Conservation (phyloP, 176 grass and related monocot species). For the Avena eriantha region DNA sequence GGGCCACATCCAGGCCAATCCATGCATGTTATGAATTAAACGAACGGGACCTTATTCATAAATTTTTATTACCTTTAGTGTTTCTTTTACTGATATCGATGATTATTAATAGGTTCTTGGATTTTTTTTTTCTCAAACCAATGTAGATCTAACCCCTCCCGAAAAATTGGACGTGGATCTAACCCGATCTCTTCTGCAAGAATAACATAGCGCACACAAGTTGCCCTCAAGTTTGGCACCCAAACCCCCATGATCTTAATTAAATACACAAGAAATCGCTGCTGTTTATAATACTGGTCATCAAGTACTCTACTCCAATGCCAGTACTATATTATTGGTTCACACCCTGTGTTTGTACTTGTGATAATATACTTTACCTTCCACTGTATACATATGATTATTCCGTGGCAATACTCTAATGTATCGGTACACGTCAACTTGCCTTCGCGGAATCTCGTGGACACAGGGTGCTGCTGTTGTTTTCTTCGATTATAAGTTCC, state of each 20-base stretch:
- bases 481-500: background rate
- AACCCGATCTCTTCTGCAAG: background rate
- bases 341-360: conserved; percentile 52
- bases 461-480: background rate
- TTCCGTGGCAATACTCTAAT: conserved; percentile 47
- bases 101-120: too few species aligned
- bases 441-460: conserved; percentile 48
- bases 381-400: conserved; percentile 10
- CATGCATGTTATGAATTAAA: too few species aligned
- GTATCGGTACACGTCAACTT: conserved; percentile 33
- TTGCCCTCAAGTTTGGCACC: background rate
- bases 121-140: background rate
- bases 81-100: too few species aligned
- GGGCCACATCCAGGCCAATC: too few species aligned
- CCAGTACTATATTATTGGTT: conserved; percentile 35
- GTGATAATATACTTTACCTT: conserved; percentile 33
- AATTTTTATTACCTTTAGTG: too few species aligned
- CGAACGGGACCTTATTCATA: too few species aligned
- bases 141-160: background rate
- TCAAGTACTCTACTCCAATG: conserved; percentile 4
- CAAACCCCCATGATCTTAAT: background rate
- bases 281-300: conserved; percentile 23
- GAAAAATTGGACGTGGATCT: background rate
- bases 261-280: conserved; percentile 34
- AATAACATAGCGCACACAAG: background rate